Evolutionary conservation across 2,329 filamentous ascomycete species (phyloP).

Genomic region (Blastomyces silverae): DNA sequence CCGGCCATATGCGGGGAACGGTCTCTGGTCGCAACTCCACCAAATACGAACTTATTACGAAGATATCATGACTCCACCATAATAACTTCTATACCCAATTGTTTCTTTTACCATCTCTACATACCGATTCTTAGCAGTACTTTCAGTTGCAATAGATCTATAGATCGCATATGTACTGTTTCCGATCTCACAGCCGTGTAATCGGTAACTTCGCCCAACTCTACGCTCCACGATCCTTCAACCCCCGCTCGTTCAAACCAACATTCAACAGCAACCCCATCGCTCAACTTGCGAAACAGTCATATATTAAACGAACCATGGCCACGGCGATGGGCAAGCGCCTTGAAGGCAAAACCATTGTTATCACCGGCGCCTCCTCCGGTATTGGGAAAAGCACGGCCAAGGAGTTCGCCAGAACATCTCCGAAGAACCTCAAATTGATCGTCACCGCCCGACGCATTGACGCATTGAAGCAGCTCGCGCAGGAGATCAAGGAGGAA

Average conservation of each 20-base stretch:
- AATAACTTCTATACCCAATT: background rate
- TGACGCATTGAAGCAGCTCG: conserved; percentile 69
- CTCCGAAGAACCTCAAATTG: conserved; percentile 70
- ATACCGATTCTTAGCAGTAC: background rate
- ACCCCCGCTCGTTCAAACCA: conserved; percentile 3
- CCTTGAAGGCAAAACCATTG: conserved; percentile 84
- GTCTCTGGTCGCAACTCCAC: no score
- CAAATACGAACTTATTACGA: no score
- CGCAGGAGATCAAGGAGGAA: conserved; percentile 66
- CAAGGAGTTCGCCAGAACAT: conserved; percentile 86
- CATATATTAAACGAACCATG: conserved; percentile 46
- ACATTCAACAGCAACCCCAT: conserved; percentile 2
- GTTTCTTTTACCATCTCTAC: conserved; percentile 4
- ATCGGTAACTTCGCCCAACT: conserved; percentile 11
- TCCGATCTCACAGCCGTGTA: conserved; percentile 14
- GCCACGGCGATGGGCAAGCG: conserved; percentile 67
- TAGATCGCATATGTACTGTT: conserved; percentile 15
- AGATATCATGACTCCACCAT: background rate
- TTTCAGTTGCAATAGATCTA: background rate
- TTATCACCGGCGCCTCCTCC: conserved; percentile 87
- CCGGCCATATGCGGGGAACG: background rate
- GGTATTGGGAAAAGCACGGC: conserved; percentile 73
- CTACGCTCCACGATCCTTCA: conserved; percentile 2
- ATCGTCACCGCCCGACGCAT: conserved; percentile 82
- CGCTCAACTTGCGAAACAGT: conserved; percentile 19